A percentile compares a stretch with the other conserved stretches of the same genome.
Evolutionary conservation across 495 filamentous ascomycete genomes (phyloP).

Genomic region (Lichenothelia convexa): DNA sequence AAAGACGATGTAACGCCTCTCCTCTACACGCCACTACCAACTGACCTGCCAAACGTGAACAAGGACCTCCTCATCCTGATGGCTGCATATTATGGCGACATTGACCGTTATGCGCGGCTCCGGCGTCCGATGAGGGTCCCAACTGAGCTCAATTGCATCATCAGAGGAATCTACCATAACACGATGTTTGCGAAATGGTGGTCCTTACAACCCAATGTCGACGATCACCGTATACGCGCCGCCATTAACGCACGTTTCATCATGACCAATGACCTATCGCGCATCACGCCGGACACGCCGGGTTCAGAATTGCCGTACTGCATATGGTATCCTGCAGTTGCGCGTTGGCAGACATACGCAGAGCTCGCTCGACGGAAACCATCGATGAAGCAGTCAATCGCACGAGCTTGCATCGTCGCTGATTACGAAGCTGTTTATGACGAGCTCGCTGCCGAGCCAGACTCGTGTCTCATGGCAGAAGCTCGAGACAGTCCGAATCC

Average conservation of each 20-base stretch:
- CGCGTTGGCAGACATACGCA: not conserved
- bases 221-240: not conserved
- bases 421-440: not conserved
- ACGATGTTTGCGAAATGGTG: conserved; percentile 17
- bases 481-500: not conserved
- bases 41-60: conserved; percentile 15
- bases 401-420: not conserved
- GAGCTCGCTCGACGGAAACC: conserved; percentile 1
- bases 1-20: not conserved
- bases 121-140: conserved; percentile 8
- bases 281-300: not conserved
- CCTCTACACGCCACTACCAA: conserved; percentile 11
- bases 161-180: conserved; percentile 17
- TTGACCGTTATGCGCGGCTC: conserved; percentile 16
- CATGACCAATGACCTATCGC: conserved; percentile 3
- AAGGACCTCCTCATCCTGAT: conserved; percentile 15
- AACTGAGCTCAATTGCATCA: conserved; percentile 10
- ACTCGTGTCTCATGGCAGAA: not conserved
- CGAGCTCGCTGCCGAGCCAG: not conserved
- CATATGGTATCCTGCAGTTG: conserved; percentile 2
- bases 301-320: not conserved
- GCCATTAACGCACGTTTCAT: conserved; percentile 5
- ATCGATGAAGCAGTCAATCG: not conserved
- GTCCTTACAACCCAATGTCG: conserved; percentile 4
- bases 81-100: conserved; percentile 15